Base-by-base conservation (phyloP, 2,329 filamentous ascomycete species). In the Diaporthe ilicicola region DNA sequence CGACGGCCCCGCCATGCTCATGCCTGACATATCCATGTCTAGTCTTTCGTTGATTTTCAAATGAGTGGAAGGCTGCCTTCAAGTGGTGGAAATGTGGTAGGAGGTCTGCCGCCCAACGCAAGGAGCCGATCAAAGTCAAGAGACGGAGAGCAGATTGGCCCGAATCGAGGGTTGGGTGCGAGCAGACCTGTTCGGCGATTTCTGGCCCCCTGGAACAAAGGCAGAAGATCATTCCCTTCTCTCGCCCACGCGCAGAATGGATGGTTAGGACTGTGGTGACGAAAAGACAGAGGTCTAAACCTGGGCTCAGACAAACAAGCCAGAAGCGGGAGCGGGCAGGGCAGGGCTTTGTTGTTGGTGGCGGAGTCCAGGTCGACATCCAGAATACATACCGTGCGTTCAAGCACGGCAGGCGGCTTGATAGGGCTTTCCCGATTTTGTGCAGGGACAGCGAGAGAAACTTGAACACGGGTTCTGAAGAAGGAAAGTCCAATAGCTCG, bases 1-100 rank as follows among this genome's bases (percentile, higher is more conserved):
- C 1, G 50, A 22, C 64, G 46, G 54, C 10, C 32, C 42, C 19
- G 17, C 62, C 48, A 67, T 67, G 17, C 39, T 32, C 62, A 54
- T 66, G 13, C 24, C 62, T 13, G 50, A 55, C 51, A 67, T 67
- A 27, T 67, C 64, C 64, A 67, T 55, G 4, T 55, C 37, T 5
- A 19, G 13, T 55, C 50, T 24, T 24, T 27, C 48, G 37, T 54
- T 53, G 48, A 4, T 42, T 17, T 13, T 27, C 3, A n/a, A 54
- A 29, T 42, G 6, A 44, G 13, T 24, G 22, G n/a, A 55, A 55
- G 19, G 27, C 46, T 46, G 13, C 19, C 29, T 48, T 37, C 19
- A 46, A 10, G 10, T 32, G 19, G n/a, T 8, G 13, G 15, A 4
- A 50, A 8, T 48, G 8, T 27, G 44, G 44, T 10, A 24, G 8